phyloP scores from a whole-genome alignment of 352 stramenopile genomes.

The Pythium insidiosum region DNA sequence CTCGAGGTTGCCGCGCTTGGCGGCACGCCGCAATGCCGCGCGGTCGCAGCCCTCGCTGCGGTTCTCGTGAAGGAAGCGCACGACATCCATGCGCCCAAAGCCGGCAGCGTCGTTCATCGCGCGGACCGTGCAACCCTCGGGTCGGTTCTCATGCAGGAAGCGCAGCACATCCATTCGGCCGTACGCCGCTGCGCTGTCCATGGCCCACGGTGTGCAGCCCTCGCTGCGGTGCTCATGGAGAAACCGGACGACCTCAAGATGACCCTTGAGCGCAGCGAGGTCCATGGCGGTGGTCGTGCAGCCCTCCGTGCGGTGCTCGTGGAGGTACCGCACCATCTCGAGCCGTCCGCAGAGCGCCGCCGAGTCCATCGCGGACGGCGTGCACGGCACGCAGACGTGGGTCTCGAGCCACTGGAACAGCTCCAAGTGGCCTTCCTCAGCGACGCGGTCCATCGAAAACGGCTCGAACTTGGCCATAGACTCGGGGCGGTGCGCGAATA shows the following conservation, averaged over 20 bases:
- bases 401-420: constrained; percentile 19
- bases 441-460: constrained; percentile 19
- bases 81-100: constrained; percentile 4
- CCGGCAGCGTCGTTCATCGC: constrained; percentile 1
- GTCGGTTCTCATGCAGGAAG: constrained; percentile 1
- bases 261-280: background rate
- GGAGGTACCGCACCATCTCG: constrained; percentile 1
- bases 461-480: constrained; percentile 10
- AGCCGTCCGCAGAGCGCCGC: constrained; percentile 2
- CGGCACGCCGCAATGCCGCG: constrained; percentile 2
- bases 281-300: constrained; percentile 3
- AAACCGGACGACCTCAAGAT: constrained; percentile 5
- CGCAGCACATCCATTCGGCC: constrained; percentile 1
- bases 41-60: constrained; percentile 4
- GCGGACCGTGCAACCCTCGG: constrained; percentile 1
- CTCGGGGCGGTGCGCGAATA: constrained; percentile 9
- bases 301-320: no score
- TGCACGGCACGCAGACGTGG: constrained; percentile 8
- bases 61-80: constrained; percentile 9
- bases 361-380: constrained; percentile 7
- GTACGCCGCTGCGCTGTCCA: constrained; percentile 3
- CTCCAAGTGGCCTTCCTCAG: constrained; percentile 11
- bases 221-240: constrained; percentile 3
- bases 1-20: constrained; percentile 4
- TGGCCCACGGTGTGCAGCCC: constrained; percentile 4